Evolutionary conservation across 129 eudicot species (phyloP).

Genomic region (Centella asiatica): DNA sequence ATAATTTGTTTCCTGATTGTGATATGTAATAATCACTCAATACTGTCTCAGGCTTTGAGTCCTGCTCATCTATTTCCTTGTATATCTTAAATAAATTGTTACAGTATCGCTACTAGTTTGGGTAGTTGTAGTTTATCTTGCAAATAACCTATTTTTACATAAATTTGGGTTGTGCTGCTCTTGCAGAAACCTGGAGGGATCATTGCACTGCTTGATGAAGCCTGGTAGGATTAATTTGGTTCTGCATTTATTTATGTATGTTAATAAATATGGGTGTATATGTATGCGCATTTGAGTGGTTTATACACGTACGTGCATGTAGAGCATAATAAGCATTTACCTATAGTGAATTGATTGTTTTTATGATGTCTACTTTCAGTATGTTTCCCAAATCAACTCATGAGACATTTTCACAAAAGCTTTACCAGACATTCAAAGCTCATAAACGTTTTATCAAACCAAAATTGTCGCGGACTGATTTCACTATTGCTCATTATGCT

Average conservation of each 20-base stretch:
- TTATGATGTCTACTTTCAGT: conserved; percentile 2
- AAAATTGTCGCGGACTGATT: conserved; percentile 89
- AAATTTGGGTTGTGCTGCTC: conserved; percentile 1
- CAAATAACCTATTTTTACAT: background rate
- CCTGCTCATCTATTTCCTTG: background rate
- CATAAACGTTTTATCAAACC: conserved; percentile 91
- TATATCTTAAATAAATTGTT: background rate
- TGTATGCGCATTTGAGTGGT: background rate
- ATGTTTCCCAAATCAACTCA: conserved; percentile 88
- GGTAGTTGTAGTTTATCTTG: background rate
- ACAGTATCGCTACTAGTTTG: background rate
- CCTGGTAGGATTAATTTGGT: conserved; percentile 47
- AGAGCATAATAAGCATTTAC: background rate
- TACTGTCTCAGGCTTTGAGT: too few relatives aligned
- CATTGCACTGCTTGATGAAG: conserved; percentile 96
- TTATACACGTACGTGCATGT: background rate
- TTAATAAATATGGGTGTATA: background rate
- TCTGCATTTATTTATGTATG: background rate
- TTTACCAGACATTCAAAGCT: conserved; percentile 73
- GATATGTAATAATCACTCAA: too few relatives aligned
- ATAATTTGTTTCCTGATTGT: too few relatives aligned
- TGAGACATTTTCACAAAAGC: conserved; percentile 91
- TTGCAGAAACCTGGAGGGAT: conserved; percentile 99
- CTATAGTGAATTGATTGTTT: background rate
- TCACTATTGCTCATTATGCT: conserved; percentile 92